Evolutionary conservation across 2,329 filamentous ascomycete genomes (phyloP), one percentile per base, ranked within the genome.

Genomic region (Xylariaceae sp.): DNA sequence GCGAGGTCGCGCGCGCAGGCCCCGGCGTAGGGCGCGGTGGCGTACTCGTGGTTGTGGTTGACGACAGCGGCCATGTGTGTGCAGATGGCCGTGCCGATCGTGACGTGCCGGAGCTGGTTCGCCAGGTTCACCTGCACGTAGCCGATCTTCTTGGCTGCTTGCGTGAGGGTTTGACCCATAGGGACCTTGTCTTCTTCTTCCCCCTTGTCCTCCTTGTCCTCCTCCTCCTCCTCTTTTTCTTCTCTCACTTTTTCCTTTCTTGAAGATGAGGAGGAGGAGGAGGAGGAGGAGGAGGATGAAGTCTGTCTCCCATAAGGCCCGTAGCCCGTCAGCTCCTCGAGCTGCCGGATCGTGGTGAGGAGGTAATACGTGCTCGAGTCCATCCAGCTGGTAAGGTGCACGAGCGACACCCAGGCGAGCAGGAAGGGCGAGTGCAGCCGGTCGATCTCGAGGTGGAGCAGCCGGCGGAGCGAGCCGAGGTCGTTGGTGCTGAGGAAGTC

Each of bases 361-460:
- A 40, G 24, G 7, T 41, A 33, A n/a, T 41, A 45, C 4, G 39
- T 45, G 42, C 39, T 39, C n/a, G 34, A 34, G 39, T 42, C 42
- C 42, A 42, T 42, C 42, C 39, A 42, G 13, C 42, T 34, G 9
- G 34, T 45, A 7, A 45, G 27, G 14, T 45, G 42, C 5, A 39
- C 42, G 11, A 45, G 21, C 18, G 38, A 38, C 9, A 36, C 39
- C 42, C 42, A 42, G n/a, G 42, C 35, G 3, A 45, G 19, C 3
- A 45, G 28, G 15, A 45, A 45, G 11, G 42, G 42, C 9, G 42
- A 45, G 15, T 45, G 27, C 4, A 45, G 5, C 9, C 32, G 18
- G 3, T 35, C 13, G 3, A 29, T 15, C 16, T 45, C 43, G 7
- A 39, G 28, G 9, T 39, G 31, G 9, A 42, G 34, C 7, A 45